A percentile compares a stretch with the other conserved stretches of the same genome.
Conservation (phyloP, 768 basidiomycete genomes). For the Termitomyces sp. region DNA sequence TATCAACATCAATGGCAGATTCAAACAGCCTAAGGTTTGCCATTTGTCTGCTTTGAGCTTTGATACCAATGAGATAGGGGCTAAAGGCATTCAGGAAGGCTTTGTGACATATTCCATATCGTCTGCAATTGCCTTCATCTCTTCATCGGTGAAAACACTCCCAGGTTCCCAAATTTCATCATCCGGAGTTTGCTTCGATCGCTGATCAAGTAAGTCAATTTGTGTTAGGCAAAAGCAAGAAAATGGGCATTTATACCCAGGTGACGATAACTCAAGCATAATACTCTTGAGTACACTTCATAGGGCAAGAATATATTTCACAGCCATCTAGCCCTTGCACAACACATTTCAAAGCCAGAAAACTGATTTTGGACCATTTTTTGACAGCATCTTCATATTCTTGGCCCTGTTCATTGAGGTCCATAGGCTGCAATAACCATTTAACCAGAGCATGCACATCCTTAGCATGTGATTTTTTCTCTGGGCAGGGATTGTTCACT, state of each 20-base stretch:
- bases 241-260: not conserved
- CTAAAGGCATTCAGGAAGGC: slow-evolving; percentile 24
- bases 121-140: slow-evolving; percentile 1
- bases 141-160: slow-evolving; percentile 1
- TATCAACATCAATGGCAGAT: slow-evolving; percentile 32
- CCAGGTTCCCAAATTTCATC: not conserved
- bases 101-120: slow-evolving; percentile 10
- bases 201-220: not conserved
- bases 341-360: not conserved
- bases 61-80: slow-evolving; percentile 18
- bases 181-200: not conserved
- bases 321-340: not conserved
- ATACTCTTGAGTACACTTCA: not conserved
- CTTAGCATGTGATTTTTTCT: not conserved
- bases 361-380: not conserved
- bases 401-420: not conserved
- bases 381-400: not conserved
- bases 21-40: slow-evolving; percentile 26
- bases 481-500: not conserved
- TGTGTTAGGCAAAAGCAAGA: too few relatives aligned
- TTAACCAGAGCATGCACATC: not conserved
- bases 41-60: slow-evolving; percentile 33
- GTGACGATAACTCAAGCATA: not conserved
- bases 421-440: not conserved
- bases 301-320: not conserved